Percentiles rank a stretch among this genome's conserved stretches.
Conservation (phyloP, 495 filamentous ascomycete genomes). For the Talaromyces adpressus region DNA sequence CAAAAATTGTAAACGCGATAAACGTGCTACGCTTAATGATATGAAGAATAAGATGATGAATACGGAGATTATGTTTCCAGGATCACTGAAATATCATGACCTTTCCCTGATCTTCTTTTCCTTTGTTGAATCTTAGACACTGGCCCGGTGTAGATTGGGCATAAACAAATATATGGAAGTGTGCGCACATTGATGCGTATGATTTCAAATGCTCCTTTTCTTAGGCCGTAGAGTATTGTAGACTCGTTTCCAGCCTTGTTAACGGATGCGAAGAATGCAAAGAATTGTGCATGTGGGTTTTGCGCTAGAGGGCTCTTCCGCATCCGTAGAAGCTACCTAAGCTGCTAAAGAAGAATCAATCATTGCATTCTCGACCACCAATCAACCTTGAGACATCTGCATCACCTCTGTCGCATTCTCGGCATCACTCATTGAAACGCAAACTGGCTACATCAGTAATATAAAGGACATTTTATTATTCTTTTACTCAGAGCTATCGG, state of each 20-base stretch:
- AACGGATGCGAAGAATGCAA: not conserved
- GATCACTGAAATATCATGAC: conserved; percentile 9
- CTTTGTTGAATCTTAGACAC: conserved; percentile 4
- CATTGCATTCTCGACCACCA: not conserved
- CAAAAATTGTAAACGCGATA: conserved; percentile 78
- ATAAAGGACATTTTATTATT: not conserved
- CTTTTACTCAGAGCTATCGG: not conserved
- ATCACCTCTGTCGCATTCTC: not conserved
- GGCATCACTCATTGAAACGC: not conserved
- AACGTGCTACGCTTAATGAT: conserved; percentile 25
- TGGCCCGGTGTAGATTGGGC: not conserved
- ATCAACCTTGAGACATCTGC: not conserved
- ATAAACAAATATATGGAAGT: not conserved
- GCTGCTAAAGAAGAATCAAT: not conserved
- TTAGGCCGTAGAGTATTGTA: not conserved
- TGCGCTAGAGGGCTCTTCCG: not conserved
- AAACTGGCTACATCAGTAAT: not conserved
- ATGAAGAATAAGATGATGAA: conserved; percentile 10
- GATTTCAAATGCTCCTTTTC: not conserved
- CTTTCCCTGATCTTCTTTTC: conserved; percentile 2
- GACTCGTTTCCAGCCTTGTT: not conserved
- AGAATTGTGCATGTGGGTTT: not conserved
- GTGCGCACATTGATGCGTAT: not conserved
- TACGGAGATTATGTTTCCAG: conserved; percentile 6
- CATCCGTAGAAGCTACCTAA: conserved; percentile 1